phyloP scores from a whole-genome alignment of 257 asterid genomes.

The Nicotiana benthamiana region DNA sequence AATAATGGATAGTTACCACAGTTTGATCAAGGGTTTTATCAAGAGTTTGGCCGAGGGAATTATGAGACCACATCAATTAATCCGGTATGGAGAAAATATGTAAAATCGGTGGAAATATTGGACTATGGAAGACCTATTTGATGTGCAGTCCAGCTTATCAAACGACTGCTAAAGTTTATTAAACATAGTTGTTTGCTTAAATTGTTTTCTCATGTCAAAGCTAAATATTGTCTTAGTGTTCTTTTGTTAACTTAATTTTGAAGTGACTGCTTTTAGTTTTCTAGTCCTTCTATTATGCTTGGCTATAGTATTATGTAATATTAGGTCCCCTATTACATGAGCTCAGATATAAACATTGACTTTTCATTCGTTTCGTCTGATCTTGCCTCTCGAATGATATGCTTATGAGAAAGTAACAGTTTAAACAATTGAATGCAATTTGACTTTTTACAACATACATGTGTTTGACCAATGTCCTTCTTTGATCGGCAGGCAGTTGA shows the following conservation, averaged over 20 bases:
- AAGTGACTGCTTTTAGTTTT: background rate
- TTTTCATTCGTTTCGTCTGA: background rate
- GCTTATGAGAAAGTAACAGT: too few relatives aligned
- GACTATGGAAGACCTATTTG: background rate
- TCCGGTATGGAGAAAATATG: background rate
- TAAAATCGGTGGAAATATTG: background rate
- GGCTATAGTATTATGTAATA: too few relatives aligned
- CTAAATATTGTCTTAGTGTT: background rate
- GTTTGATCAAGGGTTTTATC: background rate
- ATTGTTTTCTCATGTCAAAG: background rate
- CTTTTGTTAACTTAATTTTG: background rate
- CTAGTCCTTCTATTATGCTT: background rate
- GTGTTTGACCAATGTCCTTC: background rate
- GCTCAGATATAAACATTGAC: background rate
- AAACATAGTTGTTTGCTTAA: background rate
- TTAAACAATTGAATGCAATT: too few relatives aligned
- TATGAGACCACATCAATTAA: background rate
- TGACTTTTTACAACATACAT: too few relatives aligned
- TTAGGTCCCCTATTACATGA: background rate
- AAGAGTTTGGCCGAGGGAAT: background rate
- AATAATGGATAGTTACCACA: background rate
- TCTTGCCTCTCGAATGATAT: background rate
- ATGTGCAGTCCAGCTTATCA: background rate
- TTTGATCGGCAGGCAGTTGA: slow-evolving; percentile 60
- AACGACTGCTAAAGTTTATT: background rate